Percentiles rank a stretch among this genome's conserved stretches.
phyloP scores from a whole-genome alignment of 108 stramenopile genomes.

The Cyclotella cryptica region DNA sequence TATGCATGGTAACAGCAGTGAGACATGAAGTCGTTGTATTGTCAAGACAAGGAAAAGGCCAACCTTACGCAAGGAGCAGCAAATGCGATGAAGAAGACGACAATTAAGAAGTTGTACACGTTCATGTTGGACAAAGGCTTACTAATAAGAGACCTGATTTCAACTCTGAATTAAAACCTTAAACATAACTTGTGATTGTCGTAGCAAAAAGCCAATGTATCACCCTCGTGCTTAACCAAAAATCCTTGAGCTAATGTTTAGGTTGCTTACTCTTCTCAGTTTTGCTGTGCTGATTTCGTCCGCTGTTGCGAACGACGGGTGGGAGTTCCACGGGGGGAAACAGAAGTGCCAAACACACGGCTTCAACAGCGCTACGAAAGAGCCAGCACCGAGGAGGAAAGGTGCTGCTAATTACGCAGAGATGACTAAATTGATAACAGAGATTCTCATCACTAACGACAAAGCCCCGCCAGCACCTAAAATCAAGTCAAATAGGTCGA shows the following conservation, averaged over 20 bases:
- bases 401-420: slow-evolving; percentile 17
- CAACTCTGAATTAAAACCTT: background rate
- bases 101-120: slow-evolving; percentile 39
- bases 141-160: background rate
- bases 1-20: background rate
- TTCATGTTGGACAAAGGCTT: slow-evolving; percentile 18
- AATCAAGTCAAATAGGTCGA: background rate
- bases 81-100: slow-evolving; percentile 42
- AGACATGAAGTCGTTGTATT: background rate
- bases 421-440: background rate
- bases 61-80: slow-evolving; percentile 30
- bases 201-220: background rate
- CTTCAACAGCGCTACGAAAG: slow-evolving; percentile 16
- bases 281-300: background rate
- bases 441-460: slow-evolving; percentile 23
- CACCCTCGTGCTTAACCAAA: too few relatives aligned
- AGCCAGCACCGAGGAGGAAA: slow-evolving; percentile 7
- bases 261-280: background rate
- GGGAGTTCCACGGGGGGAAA: slow-evolving; percentile 26
- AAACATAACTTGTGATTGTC: background rate
- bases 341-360: slow-evolving; percentile 14
- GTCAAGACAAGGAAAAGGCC: background rate
- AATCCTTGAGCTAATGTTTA: slow-evolving; percentile 2
- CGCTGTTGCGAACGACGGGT: slow-evolving; percentile 15
- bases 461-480: slow-evolving; percentile 27